Evolutionary conservation across 257 asterid genomes (phyloP), one percentile per base, ranked within the genome.

Genomic region (Henckelia pumila): DNA sequence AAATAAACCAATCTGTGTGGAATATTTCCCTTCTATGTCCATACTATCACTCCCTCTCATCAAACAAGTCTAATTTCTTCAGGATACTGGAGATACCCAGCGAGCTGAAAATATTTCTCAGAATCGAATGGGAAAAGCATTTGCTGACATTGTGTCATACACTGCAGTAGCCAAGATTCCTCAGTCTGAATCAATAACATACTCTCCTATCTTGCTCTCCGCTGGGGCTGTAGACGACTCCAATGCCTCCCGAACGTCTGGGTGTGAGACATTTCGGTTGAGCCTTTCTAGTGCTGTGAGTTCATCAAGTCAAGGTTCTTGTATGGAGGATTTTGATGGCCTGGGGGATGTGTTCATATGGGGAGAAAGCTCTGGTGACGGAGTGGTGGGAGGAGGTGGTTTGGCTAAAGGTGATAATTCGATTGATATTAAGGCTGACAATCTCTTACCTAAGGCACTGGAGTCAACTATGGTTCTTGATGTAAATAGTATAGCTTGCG

Each of bases 261-360:
- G 90, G 40, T 68, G 79, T 9, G 97, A 88, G 47, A 66, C 86
- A 61, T 26, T 82, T 70, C 80, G 98, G 59, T 80, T 83, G 75
- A 92, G 98, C 82, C 84, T 92, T 52, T 92, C 96, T 11, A 92
- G 98, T 70, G 95, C 91, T 44, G 70, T 88, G 57, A 92, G 98
- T 78, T 88, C 95, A 59, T 92, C 98, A 7, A 92, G 98, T 74
- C 98, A 89, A 66, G 91, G 93, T 57, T 92, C 97, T 47, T 80
- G 86, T 47, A 83, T 53, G 56, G 98, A 92, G 74, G 98, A 92
- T 60, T 80, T 84, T 50, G 95, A 86, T 30, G 72, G 78, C 83
- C 68, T 88, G 58, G 97, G 96, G 14, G 98, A 92, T 73, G 89
- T 89, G 78, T 89, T 79, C 85, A 84, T 89, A 61, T 92, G 95